Conservation (phyloP, 768 basidiomycete species). For the Leccinum arenicola region DNA sequence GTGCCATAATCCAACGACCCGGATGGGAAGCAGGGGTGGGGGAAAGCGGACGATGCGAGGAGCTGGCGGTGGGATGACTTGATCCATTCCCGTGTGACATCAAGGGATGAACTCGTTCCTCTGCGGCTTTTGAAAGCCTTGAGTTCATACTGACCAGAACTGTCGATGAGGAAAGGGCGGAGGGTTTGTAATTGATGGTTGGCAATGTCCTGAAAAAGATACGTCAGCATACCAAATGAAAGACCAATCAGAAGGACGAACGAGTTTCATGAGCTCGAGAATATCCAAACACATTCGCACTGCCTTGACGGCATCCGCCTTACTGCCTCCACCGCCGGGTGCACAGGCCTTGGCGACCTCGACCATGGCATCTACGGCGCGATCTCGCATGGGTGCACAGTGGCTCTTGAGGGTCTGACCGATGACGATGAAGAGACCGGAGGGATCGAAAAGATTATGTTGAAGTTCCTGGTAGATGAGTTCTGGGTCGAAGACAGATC, state of each 20-base stretch:
- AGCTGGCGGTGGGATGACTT: conserved; percentile 48
- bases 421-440: conserved; percentile 73
- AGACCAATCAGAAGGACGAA: conserved; percentile 39
- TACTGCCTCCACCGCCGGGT: conserved; percentile 51
- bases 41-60: conserved; percentile 39
- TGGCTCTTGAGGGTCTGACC: conserved; percentile 84
- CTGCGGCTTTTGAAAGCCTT: conserved; percentile 68
- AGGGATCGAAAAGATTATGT: conserved; percentile 74
- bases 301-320: conserved; percentile 66
- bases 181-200: conserved; percentile 93
- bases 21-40: conserved; percentile 43
- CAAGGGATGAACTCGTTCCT: conserved; percentile 43
- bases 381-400: conserved; percentile 92
- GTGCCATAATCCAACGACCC: conserved; percentile 41
- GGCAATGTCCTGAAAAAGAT: conserved; percentile 75
- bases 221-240: conserved; percentile 19
- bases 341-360: conserved; percentile 58
- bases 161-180: conserved; percentile 84
- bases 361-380: conserved; percentile 81
- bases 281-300: conserved; percentile 85
- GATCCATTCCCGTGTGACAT: conserved; percentile 66
- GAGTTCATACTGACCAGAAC: conserved; percentile 77
- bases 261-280: conserved; percentile 93
- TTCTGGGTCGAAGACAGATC: conserved; percentile 75
- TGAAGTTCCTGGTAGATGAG: conserved; percentile 81